A percentile compares a stretch with the other conserved stretches of the same genome.
phyloP scores from a whole-genome alignment of 495 filamentous ascomycete species.

The Penicillium chermesinum region DNA sequence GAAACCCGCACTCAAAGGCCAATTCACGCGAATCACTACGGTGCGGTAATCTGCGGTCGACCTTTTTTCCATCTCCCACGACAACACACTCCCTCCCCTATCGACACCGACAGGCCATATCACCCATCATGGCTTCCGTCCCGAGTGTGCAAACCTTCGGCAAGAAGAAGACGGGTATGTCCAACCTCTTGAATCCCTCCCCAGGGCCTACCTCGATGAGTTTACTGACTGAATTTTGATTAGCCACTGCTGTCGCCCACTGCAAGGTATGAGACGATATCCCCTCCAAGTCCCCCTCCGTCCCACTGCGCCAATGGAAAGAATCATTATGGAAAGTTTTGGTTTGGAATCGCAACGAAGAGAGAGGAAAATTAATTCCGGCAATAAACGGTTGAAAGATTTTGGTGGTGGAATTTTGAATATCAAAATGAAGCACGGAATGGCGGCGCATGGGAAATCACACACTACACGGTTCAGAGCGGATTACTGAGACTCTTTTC shows the following conservation, averaged over 20 bases:
- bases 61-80: conserved; percentile 30
- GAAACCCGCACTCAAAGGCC: conserved; percentile 41
- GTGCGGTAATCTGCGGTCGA: conserved; percentile 28
- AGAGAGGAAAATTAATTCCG: not conserved
- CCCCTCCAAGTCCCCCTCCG: conserved; percentile 13
- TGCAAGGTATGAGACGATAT: conserved; percentile 69
- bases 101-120: conserved; percentile 44
- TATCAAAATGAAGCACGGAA: conserved; percentile 7
- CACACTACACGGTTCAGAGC: conserved; percentile 13
- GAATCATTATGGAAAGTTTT: conserved; percentile 4
- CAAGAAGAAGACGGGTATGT: conserved; percentile 80
- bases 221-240: conserved; percentile 32
- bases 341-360: not conserved
- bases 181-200: conserved; percentile 5
- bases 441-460: conserved; percentile 11
- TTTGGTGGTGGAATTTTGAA: conserved; percentile 6
- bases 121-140: conserved; percentile 64
- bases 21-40: conserved; percentile 27
- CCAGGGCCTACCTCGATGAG: not conserved
- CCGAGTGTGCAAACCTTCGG: conserved; percentile 94
- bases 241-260: conserved; percentile 83
- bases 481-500: conserved; percentile 30
- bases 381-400: conserved; percentile 1
- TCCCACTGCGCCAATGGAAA: conserved; percentile 17
- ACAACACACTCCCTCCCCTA: conserved; percentile 42